Base-by-base conservation (phyloP, 371 early-diverging fungal genomes). In the Actinomortierella ambigua region DNA sequence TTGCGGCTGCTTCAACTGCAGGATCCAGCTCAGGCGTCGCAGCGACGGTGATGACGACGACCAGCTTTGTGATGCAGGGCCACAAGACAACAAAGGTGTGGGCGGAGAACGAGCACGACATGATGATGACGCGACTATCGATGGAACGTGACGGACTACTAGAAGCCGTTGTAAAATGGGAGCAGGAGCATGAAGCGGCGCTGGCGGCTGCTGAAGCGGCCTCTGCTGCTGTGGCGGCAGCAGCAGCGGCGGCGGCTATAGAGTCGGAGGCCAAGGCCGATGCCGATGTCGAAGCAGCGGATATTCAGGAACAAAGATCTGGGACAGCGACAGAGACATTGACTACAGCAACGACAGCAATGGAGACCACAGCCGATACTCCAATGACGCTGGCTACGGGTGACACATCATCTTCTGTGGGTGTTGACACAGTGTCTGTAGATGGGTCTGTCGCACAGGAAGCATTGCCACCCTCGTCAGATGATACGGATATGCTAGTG, bases 41-140 rank as follows among this genome's bases (percentile, higher is more conserved):
- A 6, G 11, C 34, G 7, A 34, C 34, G 7, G 34, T 34, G 34
- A 34, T 11, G 11, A 6, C 34, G 11, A 34, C 34, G 34, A 34
- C 34, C 34, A 11, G 34, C 11, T 34, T 34, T 34, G 7, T 34
- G 34, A 34, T 26, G 14, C 69, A 57, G 41, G 61, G 65, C 13
- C 61, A 61, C 9, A 57, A 61, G 43, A 66, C 50, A 60, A 62
- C 53, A 48, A 66, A 63, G 1, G 62, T 63, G 29, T 73, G 73
- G 73, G 56, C 53, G 4, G 73, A 73, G 46, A 73, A 73, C 47
- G 73, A 66, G 42, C 73, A 73, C 29, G 73, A 73, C 23, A 73
- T 73, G 73, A 73, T 73, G 73, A 73, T 73, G 73, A 50, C 60
- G 11, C 58, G 73, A 3, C 24, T 73, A 42, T 57, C 55, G n/a